Evolutionary conservation across 257 asterid genomes (phyloP), one percentile per base, ranked within the genome.

Genomic region (Lycium barbarum): DNA sequence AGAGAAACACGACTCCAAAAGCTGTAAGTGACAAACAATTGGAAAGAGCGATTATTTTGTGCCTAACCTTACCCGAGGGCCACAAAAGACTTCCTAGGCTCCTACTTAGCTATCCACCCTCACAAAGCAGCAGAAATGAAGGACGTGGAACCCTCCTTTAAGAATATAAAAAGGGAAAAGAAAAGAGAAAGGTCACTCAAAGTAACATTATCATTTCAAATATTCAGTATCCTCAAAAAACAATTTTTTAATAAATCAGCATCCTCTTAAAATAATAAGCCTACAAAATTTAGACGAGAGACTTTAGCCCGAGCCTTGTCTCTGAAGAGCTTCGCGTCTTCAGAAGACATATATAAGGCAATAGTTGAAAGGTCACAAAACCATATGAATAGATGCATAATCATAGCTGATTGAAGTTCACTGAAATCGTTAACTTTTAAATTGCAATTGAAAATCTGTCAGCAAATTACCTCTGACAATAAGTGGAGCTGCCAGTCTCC

Each of bases 401-500:
- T 74, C 62, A 76, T 13, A 8, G 82, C 26, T 49, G 14, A 76
- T 51, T 76, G 63, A 76, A 68, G 61, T 13, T 8, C 57, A 51
- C 47, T 76, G 82, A 47, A 14, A 51, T 14, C 18, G n/a, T 51
- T 26, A 33, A 26, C 65, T 51, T 74, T 76, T 76, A 63, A 76
- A 76, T 53, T 22, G 45, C 22, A 76, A 26, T 33, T 76, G 82
- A 76, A 76, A 76, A 26, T 53, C 63, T 13, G 82, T 76, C 63
- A 51, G 82, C 65, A 76, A 76, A 76, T 51, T 92, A 97, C 99
- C 98, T 93, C 88, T 82, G 97, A 91, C 81, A 90, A 90, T 84
- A 97, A 87, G 90, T 91, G 97, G 80, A 97, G 94, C 88, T 94
- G 93, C 99, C 99, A 97, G 85, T 84, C 87, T 72, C 98, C 99